phyloP scores from a whole-genome alignment of 768 basidiomycete species.

The Asterophora lycoperdoides region DNA sequence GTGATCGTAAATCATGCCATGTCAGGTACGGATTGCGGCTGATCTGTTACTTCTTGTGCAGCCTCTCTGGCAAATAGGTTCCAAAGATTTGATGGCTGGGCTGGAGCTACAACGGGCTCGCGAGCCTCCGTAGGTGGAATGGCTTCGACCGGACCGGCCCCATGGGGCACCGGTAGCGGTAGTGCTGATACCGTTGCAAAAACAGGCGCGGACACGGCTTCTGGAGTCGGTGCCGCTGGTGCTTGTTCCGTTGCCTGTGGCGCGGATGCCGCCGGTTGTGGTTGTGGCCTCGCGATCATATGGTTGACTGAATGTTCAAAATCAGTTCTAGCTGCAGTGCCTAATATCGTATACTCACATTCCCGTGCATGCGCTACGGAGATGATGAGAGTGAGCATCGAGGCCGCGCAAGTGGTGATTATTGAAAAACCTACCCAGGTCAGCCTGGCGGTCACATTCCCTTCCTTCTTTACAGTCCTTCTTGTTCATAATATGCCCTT shows the following conservation, averaged over 20 bases:
- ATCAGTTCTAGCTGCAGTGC: background rate
- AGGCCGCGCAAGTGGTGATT: background rate
- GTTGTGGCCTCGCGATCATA: constrained; percentile 23
- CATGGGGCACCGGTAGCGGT: background rate
- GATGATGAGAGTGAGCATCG: constrained; percentile 7
- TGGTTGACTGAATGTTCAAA: constrained; percentile 36
- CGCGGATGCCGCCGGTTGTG: background rate
- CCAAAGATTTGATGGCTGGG: background rate
- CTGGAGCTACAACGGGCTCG: background rate
- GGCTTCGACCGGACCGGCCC: background rate
- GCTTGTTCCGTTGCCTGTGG: background rate
- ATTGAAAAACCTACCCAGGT: constrained; percentile 58
- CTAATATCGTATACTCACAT: constrained; percentile 44
- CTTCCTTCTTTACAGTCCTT: constrained; percentile 67
- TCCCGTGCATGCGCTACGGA: constrained; percentile 65
- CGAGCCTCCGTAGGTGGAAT: background rate
- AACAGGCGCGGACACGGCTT: background rate
- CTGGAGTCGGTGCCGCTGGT: too few species aligned
- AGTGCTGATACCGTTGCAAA: background rate
- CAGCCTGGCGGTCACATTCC: constrained; percentile 56
- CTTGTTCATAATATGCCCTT: constrained; percentile 49
- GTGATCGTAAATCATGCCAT: background rate
- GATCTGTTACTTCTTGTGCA: background rate
- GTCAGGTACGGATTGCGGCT: background rate
- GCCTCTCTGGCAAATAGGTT: background rate